These are phyloP conservation scores for Corniculantispora saksenae DNA, from an alignment of 2,329 filamentous ascomycete genomes.

Conservation along the genomic window DNA sequence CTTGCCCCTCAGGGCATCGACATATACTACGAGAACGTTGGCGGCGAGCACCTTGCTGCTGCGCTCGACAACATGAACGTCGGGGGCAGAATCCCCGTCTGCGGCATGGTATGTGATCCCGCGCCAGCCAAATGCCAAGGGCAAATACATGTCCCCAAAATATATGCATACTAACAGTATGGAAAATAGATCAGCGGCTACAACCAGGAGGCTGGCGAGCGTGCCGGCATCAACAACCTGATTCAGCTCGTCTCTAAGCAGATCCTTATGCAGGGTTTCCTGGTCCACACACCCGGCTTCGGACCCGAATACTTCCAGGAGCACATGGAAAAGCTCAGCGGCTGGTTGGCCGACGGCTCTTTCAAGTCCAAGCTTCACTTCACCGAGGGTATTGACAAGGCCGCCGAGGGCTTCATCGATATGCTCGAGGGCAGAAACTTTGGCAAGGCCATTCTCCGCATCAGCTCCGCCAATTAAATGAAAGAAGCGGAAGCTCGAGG, in stretches of 20 bases:
- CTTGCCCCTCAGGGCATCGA: constrained; percentile 78
- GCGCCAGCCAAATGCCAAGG: no score
- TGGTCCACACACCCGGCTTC: constrained; percentile 66
- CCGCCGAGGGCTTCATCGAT: constrained; percentile 70
- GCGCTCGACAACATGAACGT: constrained; percentile 52
- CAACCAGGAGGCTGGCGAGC: constrained; percentile 57
- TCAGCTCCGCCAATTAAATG: constrained; percentile 29
- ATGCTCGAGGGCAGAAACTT: constrained; percentile 80
- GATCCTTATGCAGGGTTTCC: constrained; percentile 73
- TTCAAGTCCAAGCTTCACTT: constrained; percentile 70
- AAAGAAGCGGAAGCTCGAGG: not conserved
- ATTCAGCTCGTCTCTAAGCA: constrained; percentile 66
- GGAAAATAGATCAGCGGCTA: constrained; percentile 69
- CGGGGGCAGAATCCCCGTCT: constrained; percentile 65
- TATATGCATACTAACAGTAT: not conserved
- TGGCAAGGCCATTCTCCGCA: constrained; percentile 79
- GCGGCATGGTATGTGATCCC: constrained; percentile 54
- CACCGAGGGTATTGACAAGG: constrained; percentile 79
- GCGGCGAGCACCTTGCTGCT: constrained; percentile 53
- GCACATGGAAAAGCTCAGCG: constrained; percentile 72
- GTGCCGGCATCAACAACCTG: constrained; percentile 68
- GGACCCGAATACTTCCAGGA: constrained; percentile 66
- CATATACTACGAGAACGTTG: constrained; percentile 60
- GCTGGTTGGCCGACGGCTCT: constrained; percentile 75
- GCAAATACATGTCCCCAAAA: no score